A percentile compares a stretch with the other conserved stretches of the same genome.
Conservation (phyloP, 1,139 yeast genomes). For the Pichia sp. region DNA sequence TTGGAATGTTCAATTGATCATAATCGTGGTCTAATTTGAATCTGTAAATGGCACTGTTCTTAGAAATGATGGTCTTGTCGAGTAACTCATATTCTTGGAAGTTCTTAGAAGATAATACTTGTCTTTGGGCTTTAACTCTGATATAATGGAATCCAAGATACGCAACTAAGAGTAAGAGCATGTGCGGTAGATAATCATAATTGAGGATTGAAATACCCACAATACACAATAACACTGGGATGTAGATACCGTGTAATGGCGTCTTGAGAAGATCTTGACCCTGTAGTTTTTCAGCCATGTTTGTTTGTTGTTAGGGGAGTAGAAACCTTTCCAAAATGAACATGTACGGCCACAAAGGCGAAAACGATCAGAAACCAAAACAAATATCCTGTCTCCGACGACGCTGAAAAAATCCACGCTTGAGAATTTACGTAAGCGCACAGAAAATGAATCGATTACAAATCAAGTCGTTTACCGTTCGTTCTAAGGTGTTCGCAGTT, state of each 20-base stretch:
- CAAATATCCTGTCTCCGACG: too few species aligned
- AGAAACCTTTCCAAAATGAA: too few species aligned
- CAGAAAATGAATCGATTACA: too few species aligned
- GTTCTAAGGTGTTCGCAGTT: too few species aligned
- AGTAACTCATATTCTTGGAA: slow-evolving; percentile 68
- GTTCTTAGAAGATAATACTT: slow-evolving; percentile 47
- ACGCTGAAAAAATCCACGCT: too few species aligned
- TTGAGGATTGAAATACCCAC: slow-evolving; percentile 61
- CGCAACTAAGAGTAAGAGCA: slow-evolving; percentile 44
- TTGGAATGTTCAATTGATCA: slow-evolving; percentile 63
- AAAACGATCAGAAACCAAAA: too few species aligned
- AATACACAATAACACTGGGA: slow-evolving; percentile 61
- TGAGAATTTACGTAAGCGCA: too few species aligned
- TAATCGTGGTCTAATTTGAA: slow-evolving; percentile 60
- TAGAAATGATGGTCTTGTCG: slow-evolving; percentile 69
- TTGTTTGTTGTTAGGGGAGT: not conserved
- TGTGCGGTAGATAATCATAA: slow-evolving; percentile 48
- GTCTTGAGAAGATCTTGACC: slow-evolving; percentile 24
- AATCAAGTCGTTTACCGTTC: too few species aligned
- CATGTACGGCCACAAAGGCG: too few species aligned
- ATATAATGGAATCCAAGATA: slow-evolving; percentile 47
- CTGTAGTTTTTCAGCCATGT: slow-evolving; percentile 15
- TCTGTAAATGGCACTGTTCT: slow-evolving; percentile 69
- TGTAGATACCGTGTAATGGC: slow-evolving; percentile 67
- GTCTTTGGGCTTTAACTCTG: slow-evolving; percentile 42